Evolutionary conservation across 1,284 basidiomycete species (phyloP).

Genomic region (Pseudozyma tsukubaensis): DNA sequence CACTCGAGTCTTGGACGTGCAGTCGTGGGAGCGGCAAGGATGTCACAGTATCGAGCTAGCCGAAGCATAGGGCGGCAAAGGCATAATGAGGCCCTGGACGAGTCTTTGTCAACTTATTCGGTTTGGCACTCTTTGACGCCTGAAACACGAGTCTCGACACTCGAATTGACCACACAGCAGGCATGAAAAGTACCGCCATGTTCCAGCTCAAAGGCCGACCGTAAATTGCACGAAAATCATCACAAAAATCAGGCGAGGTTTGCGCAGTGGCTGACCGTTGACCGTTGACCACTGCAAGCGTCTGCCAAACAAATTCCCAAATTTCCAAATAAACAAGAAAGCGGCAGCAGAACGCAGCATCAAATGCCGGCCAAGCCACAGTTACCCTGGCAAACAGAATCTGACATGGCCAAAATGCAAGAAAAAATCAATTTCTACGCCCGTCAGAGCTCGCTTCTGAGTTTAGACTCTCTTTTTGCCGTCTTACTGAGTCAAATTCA

Average conservation of each 20-base stretch:
- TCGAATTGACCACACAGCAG: not conserved
- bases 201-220: constrained; percentile 23
- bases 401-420: too few relatives aligned
- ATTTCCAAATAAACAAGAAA: too few relatives aligned
- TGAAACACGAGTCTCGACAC: constrained; percentile 26
- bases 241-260: not conserved
- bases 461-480: constrained; percentile 20
- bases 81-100: not conserved
- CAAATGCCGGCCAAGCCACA: too few relatives aligned
- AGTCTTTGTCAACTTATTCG: not conserved
- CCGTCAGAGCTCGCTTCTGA: constrained; percentile 15
- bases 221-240: not conserved
- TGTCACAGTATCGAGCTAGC: too few relatives aligned
- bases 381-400: too few relatives aligned
- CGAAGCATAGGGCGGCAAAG: not conserved
- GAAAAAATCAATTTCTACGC: too few relatives aligned
- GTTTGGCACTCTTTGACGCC: not conserved
- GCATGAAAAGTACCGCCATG: constrained; percentile 11
- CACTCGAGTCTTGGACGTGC: too few relatives aligned
- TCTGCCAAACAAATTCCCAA: too few relatives aligned
- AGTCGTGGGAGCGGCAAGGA: too few relatives aligned
- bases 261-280: too few relatives aligned
- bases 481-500: not conserved
- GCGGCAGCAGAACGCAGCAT: too few relatives aligned
- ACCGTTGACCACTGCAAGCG: too few relatives aligned